Base-by-base conservation (phyloP, 176 grass and related monocot species). In the Aegilops longissima region DNA sequence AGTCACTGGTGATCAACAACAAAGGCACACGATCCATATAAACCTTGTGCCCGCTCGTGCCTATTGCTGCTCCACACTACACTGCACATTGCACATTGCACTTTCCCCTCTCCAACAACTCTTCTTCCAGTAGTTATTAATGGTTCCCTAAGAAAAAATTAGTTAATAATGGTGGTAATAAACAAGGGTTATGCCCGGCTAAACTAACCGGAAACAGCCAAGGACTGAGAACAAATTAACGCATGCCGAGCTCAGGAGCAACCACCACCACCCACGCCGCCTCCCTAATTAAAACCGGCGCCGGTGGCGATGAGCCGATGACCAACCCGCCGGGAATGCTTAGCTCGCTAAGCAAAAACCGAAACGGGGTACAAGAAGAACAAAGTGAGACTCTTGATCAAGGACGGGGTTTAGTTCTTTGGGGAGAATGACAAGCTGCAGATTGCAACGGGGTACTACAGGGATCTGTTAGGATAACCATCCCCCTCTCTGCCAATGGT, bases 141-240 rank as follows among this genome's bases (percentile, higher is more conserved):
- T 31, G 30, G 30, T 27, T 27, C 27, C 27, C 27, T 27, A 27
- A 27, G 27, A 27, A 27, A 27, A 27, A 27, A 27, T 1, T 45
- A 45, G 16, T 49, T 49, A 49, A 16, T 8, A 49, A 49, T 8
- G 8, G 12, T 4, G 1, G 42, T 20, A 5, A 67, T 54, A 54
- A 54, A 54, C 51, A 54, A 54, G 4, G 16, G 51, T 54, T 54
- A 18, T 54, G 51, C 16, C 16, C 45, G 4, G 45, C 45, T 49
- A 49, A 49, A 29, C 61, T 20, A n/a, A 12, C 36, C 49, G 21
- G 12, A 52, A 65, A 66, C 59, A 18, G 77, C 82, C 90, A 64
- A 82, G 61, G 82, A 85, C 85, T 33, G 90, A 84, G 85, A 77
- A 64, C 79, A 80, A 89, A 70, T 16, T 27, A 38, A 39, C 10